Conservation (phyloP, 1,284 basidiomycete species). For the Xerocomus alliaceus region DNA sequence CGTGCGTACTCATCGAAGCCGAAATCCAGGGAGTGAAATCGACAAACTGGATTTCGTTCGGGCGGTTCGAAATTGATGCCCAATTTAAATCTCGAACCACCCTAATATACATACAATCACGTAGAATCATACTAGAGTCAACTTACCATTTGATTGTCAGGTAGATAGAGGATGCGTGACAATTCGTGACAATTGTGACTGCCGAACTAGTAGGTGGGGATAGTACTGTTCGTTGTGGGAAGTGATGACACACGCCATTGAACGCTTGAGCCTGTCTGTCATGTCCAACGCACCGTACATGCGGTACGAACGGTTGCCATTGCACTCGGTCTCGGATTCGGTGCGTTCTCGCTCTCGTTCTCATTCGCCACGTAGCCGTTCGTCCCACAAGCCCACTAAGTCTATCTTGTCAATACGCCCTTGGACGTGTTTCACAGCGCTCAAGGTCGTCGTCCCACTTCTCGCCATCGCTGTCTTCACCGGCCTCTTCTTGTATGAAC, state of each 20-base stretch:
- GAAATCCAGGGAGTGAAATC: no score
- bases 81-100: no score
- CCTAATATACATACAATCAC: no score
- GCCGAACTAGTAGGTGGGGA: no score
- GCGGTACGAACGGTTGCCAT: conserved; percentile 41
- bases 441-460: conserved; percentile 44
- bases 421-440: conserved; percentile 28
- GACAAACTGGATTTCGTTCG: no score
- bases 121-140: no score
- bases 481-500: conserved; percentile 70
- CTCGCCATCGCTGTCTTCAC: conserved; percentile 52
- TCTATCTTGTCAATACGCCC: conserved; percentile 27
- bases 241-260: background rate
- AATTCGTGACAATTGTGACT: no score
- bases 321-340: conserved; percentile 32
- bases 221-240: no score
- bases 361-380: conserved; percentile 29
- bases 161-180: no score
- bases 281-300: conserved; percentile 35
- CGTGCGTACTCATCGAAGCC: no score
- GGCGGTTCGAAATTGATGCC: no score
- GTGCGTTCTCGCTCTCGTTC: conserved; percentile 9
- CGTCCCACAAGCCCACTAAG: conserved; percentile 12
- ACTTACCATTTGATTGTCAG: no score
- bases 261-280: conserved; percentile 1